Percentiles rank a stretch among this genome's conserved stretches.
phyloP scores from a whole-genome alignment of 129 eudicot genomes.

The Artemisia argyi region DNA sequence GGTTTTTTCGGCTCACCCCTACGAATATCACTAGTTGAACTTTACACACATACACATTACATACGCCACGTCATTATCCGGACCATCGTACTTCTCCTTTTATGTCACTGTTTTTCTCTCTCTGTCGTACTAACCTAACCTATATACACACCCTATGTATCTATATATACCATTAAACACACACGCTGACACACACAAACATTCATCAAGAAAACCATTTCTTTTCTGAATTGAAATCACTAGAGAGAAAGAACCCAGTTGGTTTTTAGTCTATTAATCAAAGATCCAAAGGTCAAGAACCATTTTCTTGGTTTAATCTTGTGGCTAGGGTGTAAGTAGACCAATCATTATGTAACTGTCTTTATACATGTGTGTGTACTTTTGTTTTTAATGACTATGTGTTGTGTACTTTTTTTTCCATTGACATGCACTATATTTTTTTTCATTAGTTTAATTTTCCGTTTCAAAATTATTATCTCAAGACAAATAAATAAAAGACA shows the following conservation, averaged over 20 bases:
- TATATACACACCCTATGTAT: slow-evolving; percentile 1
- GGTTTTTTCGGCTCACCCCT: no score
- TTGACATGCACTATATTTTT: slow-evolving; percentile 47
- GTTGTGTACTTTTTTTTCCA: slow-evolving; percentile 35
- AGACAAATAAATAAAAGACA: no score
- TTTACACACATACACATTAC: no score
- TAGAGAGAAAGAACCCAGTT: slow-evolving; percentile 11
- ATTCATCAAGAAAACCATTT: slow-evolving; percentile 14
- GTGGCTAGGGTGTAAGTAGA: slow-evolving; percentile 37
- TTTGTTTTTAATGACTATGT: slow-evolving; percentile 21
- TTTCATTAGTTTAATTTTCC: slow-evolving; percentile 6
- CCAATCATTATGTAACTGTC: slow-evolving; percentile 26
- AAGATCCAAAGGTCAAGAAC: slow-evolving; percentile 54
- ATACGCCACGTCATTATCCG: slow-evolving; percentile 14
- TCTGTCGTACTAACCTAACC: slow-evolving; percentile 23
- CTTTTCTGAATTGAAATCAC: neutral
- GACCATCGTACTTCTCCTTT: slow-evolving; percentile 41
- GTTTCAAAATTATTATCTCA: neutral
- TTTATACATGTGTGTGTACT: slow-evolving; percentile 14
- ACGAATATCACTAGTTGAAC: no score
- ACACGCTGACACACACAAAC: neutral
- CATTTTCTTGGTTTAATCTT: slow-evolving; percentile 34
- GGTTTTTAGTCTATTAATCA: slow-evolving; percentile 18
- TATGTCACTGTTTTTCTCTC: slow-evolving; percentile 31
- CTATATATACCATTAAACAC: slow-evolving; percentile 1